These are phyloP conservation scores for Marasmius tenuissimus DNA, from an alignment of 1,284 basidiomycete species.

Conservation along the genomic window DNA sequence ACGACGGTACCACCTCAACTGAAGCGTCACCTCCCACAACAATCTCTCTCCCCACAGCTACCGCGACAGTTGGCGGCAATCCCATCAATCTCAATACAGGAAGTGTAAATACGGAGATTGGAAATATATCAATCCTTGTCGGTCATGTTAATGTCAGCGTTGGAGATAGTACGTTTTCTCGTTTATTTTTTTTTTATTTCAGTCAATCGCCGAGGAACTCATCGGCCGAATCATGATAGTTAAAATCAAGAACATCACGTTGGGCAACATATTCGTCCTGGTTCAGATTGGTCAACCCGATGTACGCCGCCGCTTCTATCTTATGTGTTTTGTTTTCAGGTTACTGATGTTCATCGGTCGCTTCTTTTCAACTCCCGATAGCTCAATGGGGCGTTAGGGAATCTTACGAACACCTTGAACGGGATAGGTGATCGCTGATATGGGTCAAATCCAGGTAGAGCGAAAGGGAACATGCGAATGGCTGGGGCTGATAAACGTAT, in stretches of 20 bases:
- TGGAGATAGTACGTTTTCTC: conserved; percentile 13
- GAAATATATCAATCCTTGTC: conserved; percentile 19
- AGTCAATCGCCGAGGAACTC: not conserved
- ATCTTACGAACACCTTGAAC: not conserved
- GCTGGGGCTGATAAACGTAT: too few relatives aligned
- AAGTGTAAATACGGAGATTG: conserved; percentile 18
- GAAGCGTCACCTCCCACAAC: conserved; percentile 8
- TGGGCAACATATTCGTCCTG: conserved; percentile 20
- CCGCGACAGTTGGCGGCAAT: conserved; percentile 16
- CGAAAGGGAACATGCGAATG: too few relatives aligned
- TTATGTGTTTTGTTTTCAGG: not conserved
- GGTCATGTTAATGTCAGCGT: conserved; percentile 20
- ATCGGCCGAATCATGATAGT: conserved; percentile 7
- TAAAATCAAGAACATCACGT: conserved; percentile 16
- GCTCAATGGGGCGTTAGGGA: not conserved
- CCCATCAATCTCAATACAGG: conserved; percentile 15
- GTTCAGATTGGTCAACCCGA: conserved; percentile 22
- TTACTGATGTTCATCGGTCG: not conserved
- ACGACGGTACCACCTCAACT: not conserved
- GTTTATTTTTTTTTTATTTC: not conserved
- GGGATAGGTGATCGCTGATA: not conserved
- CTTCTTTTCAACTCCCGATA: not conserved
- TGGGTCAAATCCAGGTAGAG: not conserved
- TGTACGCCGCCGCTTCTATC: conserved; percentile 2
- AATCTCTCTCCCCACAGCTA: conserved; percentile 9